Percentiles rank a stretch among this genome's conserved stretches.
Evolutionary conservation across 108 stramenopile genomes (phyloP).

Genomic region (Phaeodactylum tricornutum): DNA sequence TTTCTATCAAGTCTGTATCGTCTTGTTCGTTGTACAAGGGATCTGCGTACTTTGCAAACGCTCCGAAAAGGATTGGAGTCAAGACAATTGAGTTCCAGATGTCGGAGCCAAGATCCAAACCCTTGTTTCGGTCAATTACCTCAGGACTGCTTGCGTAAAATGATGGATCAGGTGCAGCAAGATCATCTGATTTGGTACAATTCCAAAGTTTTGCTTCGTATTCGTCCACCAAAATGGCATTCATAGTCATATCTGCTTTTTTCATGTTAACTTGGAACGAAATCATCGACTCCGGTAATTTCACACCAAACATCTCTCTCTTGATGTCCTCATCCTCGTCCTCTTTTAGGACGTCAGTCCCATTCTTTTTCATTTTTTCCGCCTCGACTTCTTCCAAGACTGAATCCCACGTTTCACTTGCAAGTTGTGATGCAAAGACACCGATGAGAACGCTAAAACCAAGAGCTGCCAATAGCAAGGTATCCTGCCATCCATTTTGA

Average conservation of each 20-base stretch:
- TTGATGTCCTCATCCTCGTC: slow-evolving; percentile 41
- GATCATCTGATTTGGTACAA: slow-evolving; percentile 25
- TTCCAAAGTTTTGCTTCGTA: slow-evolving; percentile 66
- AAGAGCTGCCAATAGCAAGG: slow-evolving; percentile 48
- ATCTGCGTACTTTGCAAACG: slow-evolving; percentile 60
- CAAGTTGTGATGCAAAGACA: slow-evolving; percentile 77
- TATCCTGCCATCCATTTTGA: slow-evolving; percentile 43
- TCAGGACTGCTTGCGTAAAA: slow-evolving; percentile 42
- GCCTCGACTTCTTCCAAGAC: slow-evolving; percentile 57
- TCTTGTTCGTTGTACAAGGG: slow-evolving; percentile 45
- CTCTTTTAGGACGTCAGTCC: slow-evolving; percentile 12
- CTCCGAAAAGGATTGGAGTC: slow-evolving; percentile 37
- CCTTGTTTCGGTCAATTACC: slow-evolving; percentile 30
- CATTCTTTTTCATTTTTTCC: slow-evolving; percentile 29
- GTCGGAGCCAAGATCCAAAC: slow-evolving; percentile 45
- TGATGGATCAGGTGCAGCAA: slow-evolving; percentile 36
- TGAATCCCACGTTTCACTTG: slow-evolving; percentile 78
- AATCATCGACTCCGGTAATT: slow-evolving; percentile 52
- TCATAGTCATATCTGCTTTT: slow-evolving; percentile 44
- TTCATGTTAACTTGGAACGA: slow-evolving; percentile 53
- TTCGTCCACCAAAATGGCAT: slow-evolving; percentile 44
- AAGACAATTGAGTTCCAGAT: slow-evolving; percentile 59
- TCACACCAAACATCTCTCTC: slow-evolving; percentile 45
- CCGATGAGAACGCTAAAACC: slow-evolving; percentile 76
- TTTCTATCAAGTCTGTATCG: slow-evolving; percentile 10